Conservation (phyloP, 148 eudicot species). For the Fagopyrum homotropicum region DNA sequence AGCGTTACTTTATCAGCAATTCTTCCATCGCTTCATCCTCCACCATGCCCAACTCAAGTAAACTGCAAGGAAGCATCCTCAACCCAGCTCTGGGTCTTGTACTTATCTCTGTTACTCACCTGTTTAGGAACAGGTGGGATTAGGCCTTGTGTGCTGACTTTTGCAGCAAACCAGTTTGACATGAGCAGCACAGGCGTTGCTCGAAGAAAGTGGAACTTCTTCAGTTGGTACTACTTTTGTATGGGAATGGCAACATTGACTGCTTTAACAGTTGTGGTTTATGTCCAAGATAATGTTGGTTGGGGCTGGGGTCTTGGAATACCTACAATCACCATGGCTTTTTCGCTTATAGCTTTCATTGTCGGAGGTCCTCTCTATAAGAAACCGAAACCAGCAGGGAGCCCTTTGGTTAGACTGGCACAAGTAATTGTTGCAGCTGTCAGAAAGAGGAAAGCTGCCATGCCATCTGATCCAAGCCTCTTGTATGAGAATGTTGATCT, state of each 20-base stretch:
- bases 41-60: constrained; percentile 44
- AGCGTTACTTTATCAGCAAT: constrained; percentile 42
- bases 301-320: constrained; percentile 67
- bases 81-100: constrained; percentile 39
- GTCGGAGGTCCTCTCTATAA: constrained; percentile 38
- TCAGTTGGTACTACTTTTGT: constrained; percentile 48
- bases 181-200: constrained; percentile 29
- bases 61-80: constrained; percentile 59
- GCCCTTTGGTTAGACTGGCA: constrained; percentile 42
- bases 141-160: constrained; percentile 45
- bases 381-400: constrained; percentile 45
- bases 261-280: constrained; percentile 51
- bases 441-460: constrained; percentile 36
- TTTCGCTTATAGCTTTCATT: constrained; percentile 36
- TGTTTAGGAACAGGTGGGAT: constrained; percentile 49
- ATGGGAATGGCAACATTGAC: constrained; percentile 42
- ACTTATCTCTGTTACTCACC: constrained; percentile 38
- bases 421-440: constrained; percentile 47
- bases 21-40: constrained; percentile 44
- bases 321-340: constrained; percentile 50
- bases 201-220: constrained; percentile 42
- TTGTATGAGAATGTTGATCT: constrained; percentile 42
- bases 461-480: constrained; percentile 20
- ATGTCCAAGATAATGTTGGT: constrained; percentile 53
- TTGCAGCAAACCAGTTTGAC: constrained; percentile 62